Evolutionary conservation across 257 asterid species (phyloP).

Genomic region (Solanum ossicruentum): DNA sequence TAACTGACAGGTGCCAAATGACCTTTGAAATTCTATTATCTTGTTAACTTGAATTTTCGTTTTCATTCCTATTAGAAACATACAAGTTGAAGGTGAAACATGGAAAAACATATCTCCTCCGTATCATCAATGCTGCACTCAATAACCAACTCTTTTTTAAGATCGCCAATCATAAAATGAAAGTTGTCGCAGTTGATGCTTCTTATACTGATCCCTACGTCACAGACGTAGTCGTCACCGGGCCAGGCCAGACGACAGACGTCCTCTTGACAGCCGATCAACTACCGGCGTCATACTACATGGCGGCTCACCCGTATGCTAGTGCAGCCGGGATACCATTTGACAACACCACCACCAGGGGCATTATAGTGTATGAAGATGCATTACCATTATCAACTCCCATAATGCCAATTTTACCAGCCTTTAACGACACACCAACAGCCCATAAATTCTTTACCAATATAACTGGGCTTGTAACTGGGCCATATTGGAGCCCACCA

Average conservation of each 20-base stretch:
- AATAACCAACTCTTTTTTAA: slow-evolving; percentile 4
- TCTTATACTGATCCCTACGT: background rate
- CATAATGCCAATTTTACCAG: slow-evolving; percentile 1
- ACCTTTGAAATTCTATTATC: background rate
- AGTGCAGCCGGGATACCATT: slow-evolving; percentile 6
- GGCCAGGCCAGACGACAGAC: slow-evolving; percentile 3
- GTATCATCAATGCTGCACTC: slow-evolving; percentile 10
- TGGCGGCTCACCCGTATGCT: slow-evolving; percentile 2
- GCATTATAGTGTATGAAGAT: background rate
- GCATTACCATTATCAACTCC: background rate
- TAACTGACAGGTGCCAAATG: slow-evolving; percentile 1
- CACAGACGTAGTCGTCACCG: background rate
- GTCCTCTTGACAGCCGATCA: background rate
- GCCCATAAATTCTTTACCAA: slow-evolving; percentile 1
- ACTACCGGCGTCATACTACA: background rate
- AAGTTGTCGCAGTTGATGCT: slow-evolving; percentile 7
- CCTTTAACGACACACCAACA: slow-evolving; percentile 5
- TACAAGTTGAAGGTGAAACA: background rate
- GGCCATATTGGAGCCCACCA: background rate
- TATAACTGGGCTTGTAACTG: slow-evolving; percentile 1
- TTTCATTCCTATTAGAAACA: background rate
- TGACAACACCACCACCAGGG: slow-evolving; percentile 7
- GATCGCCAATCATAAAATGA: background rate
- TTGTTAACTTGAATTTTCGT: background rate
- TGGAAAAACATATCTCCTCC: background rate